Evolutionary conservation across 345 rosid species (phyloP).

Genomic region (Ricinus communis): DNA sequence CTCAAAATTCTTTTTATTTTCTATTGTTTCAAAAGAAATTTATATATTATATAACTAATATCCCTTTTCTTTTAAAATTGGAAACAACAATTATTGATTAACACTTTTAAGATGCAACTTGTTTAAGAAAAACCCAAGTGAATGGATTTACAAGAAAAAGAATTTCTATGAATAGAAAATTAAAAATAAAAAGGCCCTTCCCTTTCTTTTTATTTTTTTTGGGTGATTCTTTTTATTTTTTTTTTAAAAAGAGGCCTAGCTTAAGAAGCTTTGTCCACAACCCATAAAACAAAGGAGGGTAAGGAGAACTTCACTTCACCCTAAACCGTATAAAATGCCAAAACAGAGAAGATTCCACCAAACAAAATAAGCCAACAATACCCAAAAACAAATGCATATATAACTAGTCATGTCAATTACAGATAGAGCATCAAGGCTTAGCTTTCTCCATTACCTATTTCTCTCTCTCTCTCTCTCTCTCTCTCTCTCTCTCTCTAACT

Average conservation of each 20-base stretch:
- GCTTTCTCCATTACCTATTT: not conserved
- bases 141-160: not conserved
- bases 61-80: not conserved
- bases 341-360: slow-evolving; percentile 35
- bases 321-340: slow-evolving; percentile 22
- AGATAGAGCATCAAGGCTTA: not conserved
- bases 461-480: not conserved
- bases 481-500: too few species aligned
- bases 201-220: too few species aligned
- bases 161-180: not conserved
- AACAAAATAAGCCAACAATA: slow-evolving; percentile 17
- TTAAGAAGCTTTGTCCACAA: slow-evolving; percentile 9
- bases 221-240: too few species aligned
- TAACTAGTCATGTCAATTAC: slow-evolving; percentile 36
- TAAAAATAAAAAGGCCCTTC: not conserved
- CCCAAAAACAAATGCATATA: slow-evolving; percentile 10
- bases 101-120: slow-evolving; percentile 11
- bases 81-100: slow-evolving; percentile 15
- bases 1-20: not conserved
- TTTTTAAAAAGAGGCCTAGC: too few species aligned
- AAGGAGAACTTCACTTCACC: slow-evolving; percentile 16
- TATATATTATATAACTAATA: not conserved
- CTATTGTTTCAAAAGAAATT: not conserved
- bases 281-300: slow-evolving; percentile 9
- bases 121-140: not conserved